Base-by-base conservation (phyloP, 2,329 filamentous ascomycete genomes). In the Emmonsiellopsis sp. region DNA sequence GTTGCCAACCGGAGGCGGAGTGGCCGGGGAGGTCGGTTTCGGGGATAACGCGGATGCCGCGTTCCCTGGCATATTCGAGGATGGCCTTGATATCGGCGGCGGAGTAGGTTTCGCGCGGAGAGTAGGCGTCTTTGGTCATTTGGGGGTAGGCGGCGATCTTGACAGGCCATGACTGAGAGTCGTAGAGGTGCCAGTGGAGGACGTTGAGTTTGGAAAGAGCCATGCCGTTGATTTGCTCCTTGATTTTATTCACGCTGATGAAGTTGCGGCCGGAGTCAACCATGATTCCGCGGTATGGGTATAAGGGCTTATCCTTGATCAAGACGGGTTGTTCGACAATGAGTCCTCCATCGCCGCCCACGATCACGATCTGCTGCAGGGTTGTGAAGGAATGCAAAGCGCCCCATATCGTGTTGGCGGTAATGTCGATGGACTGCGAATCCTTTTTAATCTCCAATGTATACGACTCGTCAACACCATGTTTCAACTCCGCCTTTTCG, bases 11-110 rank as follows among this genome's bases (percentile, higher is more conserved):
- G 0, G 77, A 73, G 33, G 72, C 70, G 5, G 78, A 74, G 62
- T 83, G 80, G 46, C 79, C 77, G 6, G 80, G 80, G 78, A 82
- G 82, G 62, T 83, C 80, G 42, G 82, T 75, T 60, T 83, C 80
- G n/a, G 80, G 77, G 36, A 83, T 71, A 53, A 83, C 71, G 52
- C 81, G 77, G n/a, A 83, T 72, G 53, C 76, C 80, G 14, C 79
- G 79, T 36, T 75, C 74, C 39, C 75, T 69, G 13, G 75, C 78
- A 57, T 80, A 80, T 10, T 63, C 61, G 49, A 81, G 71, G 49
- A 81, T 64, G 2, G 66, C 65, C 14, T 64, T 68, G 45, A 81
- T 63, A 53, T 72, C 68, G 0, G 61, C 58, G 1, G 74, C 69
- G 2, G 72, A 71, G 62, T 74, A 80, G 48, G 68, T 63, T 58